Percentiles rank a stretch among this genome's conserved stretches.
Conservation (phyloP, 2,329 filamentous ascomycete genomes). For the Fusarium globosum region DNA sequence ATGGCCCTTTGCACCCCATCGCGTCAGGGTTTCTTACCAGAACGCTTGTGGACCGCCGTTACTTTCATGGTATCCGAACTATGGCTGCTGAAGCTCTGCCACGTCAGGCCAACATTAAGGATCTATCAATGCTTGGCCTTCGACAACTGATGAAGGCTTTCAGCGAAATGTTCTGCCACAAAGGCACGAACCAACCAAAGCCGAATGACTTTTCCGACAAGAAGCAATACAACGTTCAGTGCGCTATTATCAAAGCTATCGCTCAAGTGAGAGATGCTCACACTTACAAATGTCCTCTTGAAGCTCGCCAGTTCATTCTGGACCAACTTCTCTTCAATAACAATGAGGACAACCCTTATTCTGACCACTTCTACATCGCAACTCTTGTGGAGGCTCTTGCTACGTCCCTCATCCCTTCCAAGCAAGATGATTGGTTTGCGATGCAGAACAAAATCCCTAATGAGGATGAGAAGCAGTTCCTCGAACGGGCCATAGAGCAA, state of each 20-base stretch:
- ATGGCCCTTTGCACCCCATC: slow-evolving; percentile 77
- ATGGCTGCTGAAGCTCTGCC: slow-evolving; percentile 85
- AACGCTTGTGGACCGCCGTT: slow-evolving; percentile 89
- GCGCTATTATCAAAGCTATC: slow-evolving; percentile 84
- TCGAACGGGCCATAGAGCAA: slow-evolving; percentile 67
- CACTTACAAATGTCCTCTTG: slow-evolving; percentile 77
- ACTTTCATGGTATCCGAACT: slow-evolving; percentile 91
- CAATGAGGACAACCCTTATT: slow-evolving; percentile 88
- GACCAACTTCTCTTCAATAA: slow-evolving; percentile 95
- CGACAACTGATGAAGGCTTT: slow-evolving; percentile 88
- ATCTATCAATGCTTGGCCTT: slow-evolving; percentile 79
- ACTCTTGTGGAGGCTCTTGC: slow-evolving; percentile 75
- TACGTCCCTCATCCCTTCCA: slow-evolving; percentile 65
- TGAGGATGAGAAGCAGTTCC: slow-evolving; percentile 61
- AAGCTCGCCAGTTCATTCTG: slow-evolving; percentile 84
- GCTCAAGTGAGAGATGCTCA: slow-evolving; percentile 79
- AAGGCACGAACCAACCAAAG: slow-evolving; percentile 79
- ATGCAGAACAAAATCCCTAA: slow-evolving; percentile 58
- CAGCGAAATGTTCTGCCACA: slow-evolving; percentile 87
- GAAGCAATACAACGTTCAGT: slow-evolving; percentile 84
- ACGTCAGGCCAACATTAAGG: slow-evolving; percentile 75
- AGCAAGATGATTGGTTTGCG: slow-evolving; percentile 58
- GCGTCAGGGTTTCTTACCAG: slow-evolving; percentile 90
- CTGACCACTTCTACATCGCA: slow-evolving; percentile 89
- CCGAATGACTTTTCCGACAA: slow-evolving; percentile 94